Percentiles rank a stretch among this genome's conserved stretches.
These are phyloP conservation scores for Apiospora hydei DNA, from an alignment of 2,329 filamentous ascomycete species.

Conservation along the genomic window DNA sequence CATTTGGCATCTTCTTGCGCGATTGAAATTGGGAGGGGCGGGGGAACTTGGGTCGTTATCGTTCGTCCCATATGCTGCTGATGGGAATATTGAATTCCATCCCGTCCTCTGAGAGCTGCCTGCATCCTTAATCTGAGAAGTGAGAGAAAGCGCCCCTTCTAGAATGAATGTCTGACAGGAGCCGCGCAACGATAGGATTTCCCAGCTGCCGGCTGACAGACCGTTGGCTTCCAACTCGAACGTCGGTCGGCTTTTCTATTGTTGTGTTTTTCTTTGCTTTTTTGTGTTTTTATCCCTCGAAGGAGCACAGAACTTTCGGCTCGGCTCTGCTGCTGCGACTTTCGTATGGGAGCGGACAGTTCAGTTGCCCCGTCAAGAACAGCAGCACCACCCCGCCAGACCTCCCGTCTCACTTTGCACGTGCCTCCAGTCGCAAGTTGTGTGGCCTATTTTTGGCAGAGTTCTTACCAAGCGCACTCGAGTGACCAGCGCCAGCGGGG, in stretches of 20 bases:
- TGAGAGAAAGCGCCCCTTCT: background rate
- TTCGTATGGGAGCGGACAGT: background rate
- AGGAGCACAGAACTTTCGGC: constrained; percentile 2
- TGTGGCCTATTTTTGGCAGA: constrained; percentile 26
- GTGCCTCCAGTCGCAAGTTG: constrained; percentile 20
- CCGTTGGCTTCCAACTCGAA: background rate
- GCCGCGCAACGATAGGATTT: background rate
- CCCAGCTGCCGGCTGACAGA: background rate
- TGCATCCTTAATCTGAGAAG: background rate
- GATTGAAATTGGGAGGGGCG: background rate
- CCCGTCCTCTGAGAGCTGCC: background rate
- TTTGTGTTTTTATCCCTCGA: background rate
- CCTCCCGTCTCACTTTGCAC: constrained; percentile 10
- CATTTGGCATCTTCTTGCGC: background rate
- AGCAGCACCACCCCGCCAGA: background rate
- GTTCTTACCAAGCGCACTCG: constrained; percentile 19
- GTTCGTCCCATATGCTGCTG: constrained; percentile 1
- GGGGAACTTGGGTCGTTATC: background rate
- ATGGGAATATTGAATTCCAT: background rate
- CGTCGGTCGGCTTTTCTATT: background rate
- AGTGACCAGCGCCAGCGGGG: constrained; percentile 1
- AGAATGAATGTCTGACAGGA: constrained; percentile 15
- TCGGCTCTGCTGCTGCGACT: background rate
- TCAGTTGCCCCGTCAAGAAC: constrained; percentile 22
- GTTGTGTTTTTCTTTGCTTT: constrained; percentile 5